Percentiles rank a stretch among this genome's conserved stretches.
These are phyloP conservation scores for Phallus indusiatus DNA, from an alignment of 768 basidiomycete genomes.

Conservation along the genomic window DNA sequence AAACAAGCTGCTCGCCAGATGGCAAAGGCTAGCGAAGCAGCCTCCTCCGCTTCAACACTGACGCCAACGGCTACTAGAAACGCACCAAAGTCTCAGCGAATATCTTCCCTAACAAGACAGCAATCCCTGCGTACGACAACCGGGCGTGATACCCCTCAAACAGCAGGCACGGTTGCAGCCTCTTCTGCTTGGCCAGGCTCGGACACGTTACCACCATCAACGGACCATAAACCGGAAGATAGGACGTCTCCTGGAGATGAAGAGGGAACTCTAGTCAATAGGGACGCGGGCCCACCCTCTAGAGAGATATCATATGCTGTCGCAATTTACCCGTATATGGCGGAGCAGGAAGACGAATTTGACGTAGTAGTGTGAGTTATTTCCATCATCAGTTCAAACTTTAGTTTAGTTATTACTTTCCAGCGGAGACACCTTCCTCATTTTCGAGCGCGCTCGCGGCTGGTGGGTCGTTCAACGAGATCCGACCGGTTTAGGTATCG, in stretches of 20 bases:
- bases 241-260: slow-evolving; percentile 13
- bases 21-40: slow-evolving; percentile 46
- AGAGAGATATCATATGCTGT: slow-evolving; percentile 83
- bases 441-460: slow-evolving; percentile 87
- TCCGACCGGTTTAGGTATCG: slow-evolving; percentile 70
- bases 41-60: slow-evolving; percentile 1
- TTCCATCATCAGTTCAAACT: not conserved
- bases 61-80: not conserved
- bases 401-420: slow-evolving; percentile 6
- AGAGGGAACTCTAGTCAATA: slow-evolving; percentile 16
- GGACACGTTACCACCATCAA: slow-evolving; percentile 3
- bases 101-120: slow-evolving; percentile 16
- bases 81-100: slow-evolving; percentile 5
- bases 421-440: slow-evolving; percentile 90
- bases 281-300: slow-evolving; percentile 22
- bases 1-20: slow-evolving; percentile 73
- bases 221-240: slow-evolving; percentile 16
- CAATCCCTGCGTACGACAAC: slow-evolving; percentile 36
- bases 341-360: slow-evolving; percentile 97
- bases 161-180: not conserved
- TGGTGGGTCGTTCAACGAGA: slow-evolving; percentile 99
- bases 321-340: slow-evolving; percentile 97
- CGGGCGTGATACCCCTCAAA: slow-evolving; percentile 30
- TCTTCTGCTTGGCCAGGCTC: slow-evolving; percentile 3
- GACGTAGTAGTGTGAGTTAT: slow-evolving; percentile 85